Evolutionary conservation across 495 filamentous ascomycete species (phyloP).

Genomic region (Annulohypoxylon bovei): DNA sequence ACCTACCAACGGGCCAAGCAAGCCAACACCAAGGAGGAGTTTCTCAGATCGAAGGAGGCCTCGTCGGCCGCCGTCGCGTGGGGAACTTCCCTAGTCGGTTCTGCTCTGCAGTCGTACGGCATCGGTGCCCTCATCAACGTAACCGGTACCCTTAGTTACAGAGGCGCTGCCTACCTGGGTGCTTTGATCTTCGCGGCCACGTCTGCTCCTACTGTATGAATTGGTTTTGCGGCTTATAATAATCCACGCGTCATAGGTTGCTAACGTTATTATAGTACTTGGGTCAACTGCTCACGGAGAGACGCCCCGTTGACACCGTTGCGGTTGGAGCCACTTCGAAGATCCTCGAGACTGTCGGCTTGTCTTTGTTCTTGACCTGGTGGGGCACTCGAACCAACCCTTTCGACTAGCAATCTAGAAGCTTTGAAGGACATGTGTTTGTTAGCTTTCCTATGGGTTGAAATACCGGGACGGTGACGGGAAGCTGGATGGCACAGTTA

Average conservation of each 20-base stretch:
- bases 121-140: constrained; percentile 95
- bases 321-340: constrained; percentile 84
- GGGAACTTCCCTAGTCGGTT: constrained; percentile 89
- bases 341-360: constrained; percentile 90
- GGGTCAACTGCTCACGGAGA: constrained; percentile 86
- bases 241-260: background rate
- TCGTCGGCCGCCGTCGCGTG: constrained; percentile 86
- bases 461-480: background rate
- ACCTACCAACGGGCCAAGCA: constrained; percentile 93
- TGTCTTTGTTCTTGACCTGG: constrained; percentile 92
- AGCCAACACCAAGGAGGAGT: constrained; percentile 95
- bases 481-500: constrained; percentile 1
- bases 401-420: constrained; percentile 62
- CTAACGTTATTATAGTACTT: constrained; percentile 69
- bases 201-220: constrained; percentile 84
- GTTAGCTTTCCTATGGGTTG: constrained; percentile 31
- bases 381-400: constrained; percentile 96
- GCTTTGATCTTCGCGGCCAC: constrained; percentile 90
- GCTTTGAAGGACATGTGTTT: constrained; percentile 27
- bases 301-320: constrained; percentile 87
- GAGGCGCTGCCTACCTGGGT: constrained; percentile 95
- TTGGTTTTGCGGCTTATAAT: background rate
- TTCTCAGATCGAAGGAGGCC: constrained; percentile 91
- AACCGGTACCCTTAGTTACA: constrained; percentile 92
- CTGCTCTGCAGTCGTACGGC: constrained; percentile 90